A percentile compares a stretch with the other conserved stretches of the same genome.
phyloP scores from a whole-genome alignment of 140 eudicot genomes.

The Oenanthe javanica region DNA sequence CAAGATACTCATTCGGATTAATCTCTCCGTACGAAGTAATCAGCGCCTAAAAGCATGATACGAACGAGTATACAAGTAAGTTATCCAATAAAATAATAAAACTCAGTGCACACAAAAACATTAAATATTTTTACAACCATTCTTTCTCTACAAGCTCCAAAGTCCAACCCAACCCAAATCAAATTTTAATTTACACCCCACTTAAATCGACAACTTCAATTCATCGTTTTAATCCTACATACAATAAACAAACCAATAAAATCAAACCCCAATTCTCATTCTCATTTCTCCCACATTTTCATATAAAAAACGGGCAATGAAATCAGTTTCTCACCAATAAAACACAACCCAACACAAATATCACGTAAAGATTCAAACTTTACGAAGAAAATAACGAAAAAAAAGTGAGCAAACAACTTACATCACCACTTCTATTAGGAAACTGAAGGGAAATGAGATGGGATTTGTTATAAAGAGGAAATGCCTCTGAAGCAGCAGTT shows the following conservation, averaged over 20 bases:
- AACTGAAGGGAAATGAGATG: conserved; percentile 63
- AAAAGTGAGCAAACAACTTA: conserved; percentile 5
- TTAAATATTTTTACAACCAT: neutral
- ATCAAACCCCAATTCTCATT: too few species aligned
- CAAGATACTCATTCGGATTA: conserved; percentile 74
- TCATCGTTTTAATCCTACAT: too few species aligned
- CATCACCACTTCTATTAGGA: conserved; percentile 78
- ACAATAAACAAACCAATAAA: too few species aligned
- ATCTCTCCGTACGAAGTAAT: conserved; percentile 69
- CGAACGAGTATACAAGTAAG: neutral
- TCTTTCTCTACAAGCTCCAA: neutral
- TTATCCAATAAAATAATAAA: neutral
- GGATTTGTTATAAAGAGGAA: conserved; percentile 75
- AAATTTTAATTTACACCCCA: too few species aligned
- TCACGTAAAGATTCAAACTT: neutral
- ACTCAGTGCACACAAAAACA: neutral
- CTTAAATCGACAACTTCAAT: too few species aligned
- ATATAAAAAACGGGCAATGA: neutral
- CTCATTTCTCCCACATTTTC: too few species aligned
- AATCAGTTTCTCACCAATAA: neutral
- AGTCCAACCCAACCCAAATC: too few species aligned
- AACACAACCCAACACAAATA: too few species aligned
- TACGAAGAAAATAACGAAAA: neutral
- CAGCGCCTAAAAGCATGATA: conserved; percentile 53
- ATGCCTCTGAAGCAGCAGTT: conserved; percentile 71